Evolutionary conservation across 2,329 filamentous ascomycete species (phyloP).

Genomic region (Botryotinia calthae): DNA sequence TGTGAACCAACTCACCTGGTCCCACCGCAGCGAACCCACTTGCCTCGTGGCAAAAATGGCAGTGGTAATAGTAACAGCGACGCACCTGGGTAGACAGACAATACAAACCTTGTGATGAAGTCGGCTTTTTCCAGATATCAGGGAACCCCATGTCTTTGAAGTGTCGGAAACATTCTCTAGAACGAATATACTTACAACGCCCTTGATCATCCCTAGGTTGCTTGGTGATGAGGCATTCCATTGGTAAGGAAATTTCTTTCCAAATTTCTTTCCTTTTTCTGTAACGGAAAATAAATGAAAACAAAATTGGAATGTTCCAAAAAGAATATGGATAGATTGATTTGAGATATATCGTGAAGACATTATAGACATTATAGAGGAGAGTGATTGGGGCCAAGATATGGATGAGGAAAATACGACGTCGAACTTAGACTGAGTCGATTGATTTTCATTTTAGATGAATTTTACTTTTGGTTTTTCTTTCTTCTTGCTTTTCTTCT

Average conservation of each 20-base stretch:
- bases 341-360: not conserved
- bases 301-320: slow-evolving; percentile 6
- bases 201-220: not conserved
- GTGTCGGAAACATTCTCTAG: not conserved
- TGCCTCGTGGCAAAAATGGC: not conserved
- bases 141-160: slow-evolving; percentile 3
- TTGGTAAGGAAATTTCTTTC: not conserved
- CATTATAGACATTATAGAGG: no score
- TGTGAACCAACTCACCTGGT: not conserved
- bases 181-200: not conserved
- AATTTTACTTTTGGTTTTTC: not conserved
- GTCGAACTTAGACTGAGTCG: not conserved
- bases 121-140: not conserved
- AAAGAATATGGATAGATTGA: not conserved
- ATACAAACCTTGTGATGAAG: slow-evolving; percentile 7
- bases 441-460: not conserved
- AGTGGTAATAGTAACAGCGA: no score
- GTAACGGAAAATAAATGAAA: slow-evolving; percentile 11
- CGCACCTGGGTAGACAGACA: not conserved
- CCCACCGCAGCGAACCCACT: not conserved
- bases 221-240: not conserved
- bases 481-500: not conserved
- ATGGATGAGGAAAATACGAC: not conserved
- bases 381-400: no score
- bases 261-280: not conserved